These are phyloP conservation scores for Sporobolomyces roseus DNA, from an alignment of 768 basidiomycete genomes.

Conservation along the genomic window DNA sequence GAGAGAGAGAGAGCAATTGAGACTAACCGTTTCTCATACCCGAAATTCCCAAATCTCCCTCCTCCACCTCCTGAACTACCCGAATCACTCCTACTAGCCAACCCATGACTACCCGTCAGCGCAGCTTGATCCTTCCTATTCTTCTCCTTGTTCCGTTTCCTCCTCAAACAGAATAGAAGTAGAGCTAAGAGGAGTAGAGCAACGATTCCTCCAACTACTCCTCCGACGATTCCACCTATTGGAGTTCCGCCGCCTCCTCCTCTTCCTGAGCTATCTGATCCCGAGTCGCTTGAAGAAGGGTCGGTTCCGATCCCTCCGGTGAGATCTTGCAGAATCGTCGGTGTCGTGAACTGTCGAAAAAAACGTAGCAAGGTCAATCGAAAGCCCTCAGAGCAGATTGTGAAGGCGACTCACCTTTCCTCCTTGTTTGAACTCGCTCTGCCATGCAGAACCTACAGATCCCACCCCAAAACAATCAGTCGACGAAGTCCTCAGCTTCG, in stretches of 20 bases:
- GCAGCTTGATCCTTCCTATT: not conserved
- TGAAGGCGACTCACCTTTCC: not conserved
- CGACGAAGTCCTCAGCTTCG: no score
- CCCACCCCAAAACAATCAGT: no score
- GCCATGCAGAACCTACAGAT: conserved; percentile 11
- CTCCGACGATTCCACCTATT: conserved; percentile 34
- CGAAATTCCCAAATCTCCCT: not conserved
- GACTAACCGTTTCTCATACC: conserved; percentile 24
- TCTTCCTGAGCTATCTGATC: not conserved
- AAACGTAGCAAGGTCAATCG: not conserved
- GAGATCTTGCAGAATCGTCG: conserved; percentile 35
- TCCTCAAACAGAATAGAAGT: conserved; percentile 16
- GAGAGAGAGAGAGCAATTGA: not conserved
- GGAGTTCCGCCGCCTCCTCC: not conserved
- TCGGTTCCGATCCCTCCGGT: conserved; percentile 40
- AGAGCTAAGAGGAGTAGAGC: conserved; percentile 22
- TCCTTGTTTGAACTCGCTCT: conserved; percentile 1
- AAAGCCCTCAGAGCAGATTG: not conserved
- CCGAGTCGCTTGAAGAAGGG: not conserved
- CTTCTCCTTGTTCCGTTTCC: conserved; percentile 10
- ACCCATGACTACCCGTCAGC: conserved; percentile 9
- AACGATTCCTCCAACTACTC: conserved; percentile 37
- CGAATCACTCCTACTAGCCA: conserved; percentile 21
- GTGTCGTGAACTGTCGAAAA: conserved; percentile 20
- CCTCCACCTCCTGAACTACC: not conserved